Base-by-base conservation (phyloP, 805 yeast genomes). In the Metschnikowia gelsemii region DNA sequence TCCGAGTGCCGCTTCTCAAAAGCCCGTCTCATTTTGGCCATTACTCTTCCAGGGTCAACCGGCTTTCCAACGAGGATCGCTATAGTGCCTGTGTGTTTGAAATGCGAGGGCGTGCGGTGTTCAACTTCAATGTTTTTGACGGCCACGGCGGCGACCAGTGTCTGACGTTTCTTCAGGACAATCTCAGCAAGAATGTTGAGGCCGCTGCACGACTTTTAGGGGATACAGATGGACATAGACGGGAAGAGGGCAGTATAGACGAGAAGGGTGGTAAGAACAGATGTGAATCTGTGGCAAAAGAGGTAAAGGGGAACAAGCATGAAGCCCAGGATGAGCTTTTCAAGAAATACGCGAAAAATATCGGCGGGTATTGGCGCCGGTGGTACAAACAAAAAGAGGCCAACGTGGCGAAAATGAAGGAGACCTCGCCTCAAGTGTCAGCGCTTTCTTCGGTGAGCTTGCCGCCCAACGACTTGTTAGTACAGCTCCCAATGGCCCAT, bases 121-220 rank as follows among this genome's bases (percentile, higher is more conserved):
- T 91, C 64, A 79, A 78, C 50, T 81, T 87, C 54, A 78, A 79
- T 33, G 75, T 93, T 1, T 89, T 86, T 61, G 99, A 93, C 64
- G 99, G 99, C 8, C 99, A 93, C 64, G 99, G 98, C 6, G 95
- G 96, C 17, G 73, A 71, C 18, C 81, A 82, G 40, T 87, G 96
- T 54, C 73, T 89, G 33, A 72, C 68, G 18, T 84, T 75, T 54
- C 66, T 90, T 9, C 64, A 72, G 16, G 62, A 70, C 3, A 68
- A 79, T 40, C 68, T 93, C 22, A 50, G 80, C 72, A 41, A 58
- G 56, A 50, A 72, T 61, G 53, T 77, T 76, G 57, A 95, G 80
- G 49, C 53, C 47, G 26, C 70, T 59, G 36, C 67, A 42, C 55
- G 57, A 25, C 32, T 32, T 13, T 26, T 29, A 17, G 35, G 33